Evolutionary conservation across 2,329 filamentous ascomycete genomes (phyloP), one percentile per base, ranked within the genome.

Genomic region (Alternaria gansuensis): DNA sequence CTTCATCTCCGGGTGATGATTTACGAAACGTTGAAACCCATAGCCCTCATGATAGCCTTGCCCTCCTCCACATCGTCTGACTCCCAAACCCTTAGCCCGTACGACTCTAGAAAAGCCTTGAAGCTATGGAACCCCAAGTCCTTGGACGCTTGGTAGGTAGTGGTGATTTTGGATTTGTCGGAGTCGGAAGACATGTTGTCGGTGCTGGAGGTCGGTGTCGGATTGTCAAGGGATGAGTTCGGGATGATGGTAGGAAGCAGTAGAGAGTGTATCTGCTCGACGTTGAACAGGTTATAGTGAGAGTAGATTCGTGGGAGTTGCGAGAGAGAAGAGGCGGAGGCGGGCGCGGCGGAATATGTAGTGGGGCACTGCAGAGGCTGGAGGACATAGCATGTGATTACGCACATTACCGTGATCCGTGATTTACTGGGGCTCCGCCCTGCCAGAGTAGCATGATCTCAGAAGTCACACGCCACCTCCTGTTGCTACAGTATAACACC

Each of bases 341-440:
- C 13, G 11, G 13, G 10, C 17, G 17, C 46, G 11, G 31, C 21
- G 46, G 23, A 23, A 13, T 40, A 24, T 23, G n/a, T 53, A 34
- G 36, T 44, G 13, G 28, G 50, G 39, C n/a, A 33, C 14, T 11
- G 31, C n/a, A 33, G 51, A 41, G n/a, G 39, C 51, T 36, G 29
- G 44, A 29, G 29, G 10, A 34, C 8, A 3, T 21, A 37, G 24
- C 52, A 54, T 48, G 43, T 48, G 52, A 54, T n/a, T 33, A 33
- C 91, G 91, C 40, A 91, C 69, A 74, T 31, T 26, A 28, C 5
- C 26, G 34, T 26, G 37, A 33, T 17, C 14, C 21, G 17, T 48
- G 4, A 34, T 39, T 37, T 34, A 31, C 28, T 39, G 3, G 5
- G 34, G 17, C 21, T 24, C n/a, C 5, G 17, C 23, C 4, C 9